These are phyloP conservation scores for Cucurbita maxima DNA, from an alignment of 306 rosid species.

Conservation along the genomic window DNA sequence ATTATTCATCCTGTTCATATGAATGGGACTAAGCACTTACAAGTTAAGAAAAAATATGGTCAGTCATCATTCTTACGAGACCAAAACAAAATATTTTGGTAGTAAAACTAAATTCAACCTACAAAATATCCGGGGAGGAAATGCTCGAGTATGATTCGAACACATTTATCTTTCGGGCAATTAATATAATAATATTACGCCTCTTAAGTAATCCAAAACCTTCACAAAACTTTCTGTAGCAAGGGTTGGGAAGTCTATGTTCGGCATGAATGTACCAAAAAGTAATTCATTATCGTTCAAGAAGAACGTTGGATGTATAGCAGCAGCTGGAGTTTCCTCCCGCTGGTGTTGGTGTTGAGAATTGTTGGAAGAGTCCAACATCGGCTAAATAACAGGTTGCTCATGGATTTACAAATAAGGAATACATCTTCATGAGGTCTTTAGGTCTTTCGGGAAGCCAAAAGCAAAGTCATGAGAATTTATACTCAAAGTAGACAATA, in stretches of 20 bases:
- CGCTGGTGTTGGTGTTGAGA: neutral
- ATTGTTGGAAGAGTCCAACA: too few species aligned
- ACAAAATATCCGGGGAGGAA: neutral
- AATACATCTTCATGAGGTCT: too few species aligned
- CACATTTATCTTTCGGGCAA: neutral
- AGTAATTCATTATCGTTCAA: neutral
- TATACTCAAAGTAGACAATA: too few species aligned
- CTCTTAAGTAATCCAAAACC: neutral
- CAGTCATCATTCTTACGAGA: too few species aligned
- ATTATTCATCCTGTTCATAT: too few species aligned
- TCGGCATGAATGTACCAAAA: neutral
- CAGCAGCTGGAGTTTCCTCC: neutral
- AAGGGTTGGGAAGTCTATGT: neutral
- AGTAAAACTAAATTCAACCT: neutral
- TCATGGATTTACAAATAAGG: too few species aligned
- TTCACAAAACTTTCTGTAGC: neutral
- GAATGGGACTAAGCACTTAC: too few species aligned
- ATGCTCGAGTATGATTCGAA: neutral
- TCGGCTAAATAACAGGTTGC: too few species aligned
- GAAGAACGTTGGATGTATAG: neutral
- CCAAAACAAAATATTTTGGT: neutral
- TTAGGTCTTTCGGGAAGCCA: too few species aligned
- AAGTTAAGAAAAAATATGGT: too few species aligned
- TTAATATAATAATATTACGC: neutral
- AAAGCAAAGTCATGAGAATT: too few species aligned